These are phyloP conservation scores for Yamadazyma triangularis DNA, from an alignment of 1,139 yeast species.

Conservation along the genomic window DNA sequence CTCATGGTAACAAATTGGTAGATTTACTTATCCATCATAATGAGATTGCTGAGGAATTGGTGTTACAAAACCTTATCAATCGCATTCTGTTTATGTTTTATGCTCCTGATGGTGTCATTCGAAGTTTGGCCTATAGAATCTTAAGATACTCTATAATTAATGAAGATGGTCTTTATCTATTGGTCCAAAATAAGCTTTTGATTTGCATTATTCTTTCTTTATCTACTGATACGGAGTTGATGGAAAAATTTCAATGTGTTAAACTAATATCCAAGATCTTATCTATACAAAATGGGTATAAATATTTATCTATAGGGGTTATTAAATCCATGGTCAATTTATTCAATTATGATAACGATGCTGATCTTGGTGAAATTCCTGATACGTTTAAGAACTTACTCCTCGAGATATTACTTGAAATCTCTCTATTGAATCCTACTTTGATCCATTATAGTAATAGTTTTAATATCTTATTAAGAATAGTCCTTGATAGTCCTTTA, in stretches of 20 bases:
- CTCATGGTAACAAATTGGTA: constrained; percentile 62
- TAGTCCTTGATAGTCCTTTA: constrained; percentile 65
- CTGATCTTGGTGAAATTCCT: constrained; percentile 2
- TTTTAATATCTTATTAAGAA: constrained; percentile 51
- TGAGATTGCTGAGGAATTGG: constrained; percentile 59
- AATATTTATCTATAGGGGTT: constrained; percentile 58
- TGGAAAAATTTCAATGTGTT: constrained; percentile 78
- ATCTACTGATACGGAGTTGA: constrained; percentile 46
- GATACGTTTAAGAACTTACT: constrained; percentile 5
- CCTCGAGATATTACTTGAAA: constrained; percentile 69
- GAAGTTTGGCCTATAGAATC: constrained; percentile 73
- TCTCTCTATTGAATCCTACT: constrained; percentile 58
- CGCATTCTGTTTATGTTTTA: constrained; percentile 59
- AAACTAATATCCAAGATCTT: constrained; percentile 64
- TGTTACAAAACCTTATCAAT: constrained; percentile 55
- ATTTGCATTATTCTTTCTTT: constrained; percentile 62
- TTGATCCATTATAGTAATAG: constrained; percentile 64
- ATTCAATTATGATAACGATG: constrained; percentile 22
- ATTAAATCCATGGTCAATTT: constrained; percentile 70
- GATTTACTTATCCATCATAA: constrained; percentile 56
- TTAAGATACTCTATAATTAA: constrained; percentile 61
- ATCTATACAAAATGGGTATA: constrained; percentile 52
- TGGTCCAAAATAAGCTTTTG: constrained; percentile 52
- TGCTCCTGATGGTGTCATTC: constrained; percentile 56
- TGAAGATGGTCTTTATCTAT: constrained; percentile 43